Evolutionary conservation across 2,329 filamentous ascomycete genomes (phyloP), one percentile per base, ranked within the genome.

Genomic region (Trichocomaceae sp.): DNA sequence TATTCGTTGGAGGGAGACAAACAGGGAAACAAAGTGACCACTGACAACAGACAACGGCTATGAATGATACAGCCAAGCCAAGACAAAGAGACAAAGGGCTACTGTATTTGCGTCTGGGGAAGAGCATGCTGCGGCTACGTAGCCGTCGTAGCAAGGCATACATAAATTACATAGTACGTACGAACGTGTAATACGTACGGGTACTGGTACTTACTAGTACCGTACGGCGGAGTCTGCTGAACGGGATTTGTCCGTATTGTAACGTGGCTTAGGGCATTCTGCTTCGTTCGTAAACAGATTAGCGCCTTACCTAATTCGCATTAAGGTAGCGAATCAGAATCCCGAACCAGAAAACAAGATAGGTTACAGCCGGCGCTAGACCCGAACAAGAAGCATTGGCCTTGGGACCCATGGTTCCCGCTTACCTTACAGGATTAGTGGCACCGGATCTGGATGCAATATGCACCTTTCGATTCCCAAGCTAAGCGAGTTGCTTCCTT

Each of bases 351-450:
- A 15, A 35, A 35, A 35, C 31, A 35, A 6, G 13, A 6, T 23
- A 39, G n/a, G 41, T 19, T 37, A 17, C 12, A 7, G 7, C 13
- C 5, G 1, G 15, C 41, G 19, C 49, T 45, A 51, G 12, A 5
- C 49, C 49, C 1, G 7, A 17, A 17, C 2, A 10, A 13, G 50
- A 20, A 52, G 39, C 12, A 15, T 17, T 5, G 17, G 39, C 3
- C 19, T 35, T 15, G 2, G 31, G 3, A 5, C 31, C 31, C 31
- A 31, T 50, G 48, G 37, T 7, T 42, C 22, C 8, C 23, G 17
- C 48, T 31, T 50, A 19, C 17, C 50, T 10, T 51, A 29, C 48
- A 31, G 48, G 33, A 22, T 50, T 41, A 50, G 48, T 26, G 39
- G 23, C 15, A 15, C n/a, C n/a, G 7, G 19, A 42, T 22, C 17